Conservation (phyloP, 1,139 yeast genomes). For the Meyerozyma guilliermondii region DNA sequence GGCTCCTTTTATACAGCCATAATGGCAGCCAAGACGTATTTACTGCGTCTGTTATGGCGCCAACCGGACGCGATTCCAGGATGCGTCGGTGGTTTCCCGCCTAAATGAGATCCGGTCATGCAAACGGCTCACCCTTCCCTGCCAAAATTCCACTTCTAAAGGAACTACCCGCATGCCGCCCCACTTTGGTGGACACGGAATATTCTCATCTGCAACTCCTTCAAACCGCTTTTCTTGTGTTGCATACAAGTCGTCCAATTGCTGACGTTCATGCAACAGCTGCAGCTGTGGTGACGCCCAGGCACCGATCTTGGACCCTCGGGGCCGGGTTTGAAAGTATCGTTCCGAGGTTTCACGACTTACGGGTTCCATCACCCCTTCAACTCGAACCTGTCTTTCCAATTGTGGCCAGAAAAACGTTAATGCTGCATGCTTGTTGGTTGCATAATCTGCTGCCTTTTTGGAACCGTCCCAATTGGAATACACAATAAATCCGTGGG, state of each 20-base stretch:
- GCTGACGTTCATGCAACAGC: slow-evolving; percentile 51
- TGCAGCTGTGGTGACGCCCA: slow-evolving; percentile 93
- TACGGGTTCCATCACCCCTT: slow-evolving; percentile 76
- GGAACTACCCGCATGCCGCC: slow-evolving; percentile 92
- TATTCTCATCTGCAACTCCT: slow-evolving; percentile 48
- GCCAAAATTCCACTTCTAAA: slow-evolving; percentile 93
- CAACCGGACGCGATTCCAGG: slow-evolving; percentile 64
- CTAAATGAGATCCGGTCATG: slow-evolving; percentile 85
- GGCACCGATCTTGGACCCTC: slow-evolving; percentile 92
- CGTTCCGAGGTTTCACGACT: slow-evolving; percentile 67
- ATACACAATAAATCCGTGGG: slow-evolving; percentile 79
- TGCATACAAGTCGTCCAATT: slow-evolving; percentile 51
- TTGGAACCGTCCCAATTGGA: slow-evolving; percentile 89
- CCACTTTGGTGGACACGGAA: slow-evolving; percentile 94
- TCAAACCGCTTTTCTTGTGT: slow-evolving; percentile 54
- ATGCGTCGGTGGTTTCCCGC: slow-evolving; percentile 43
- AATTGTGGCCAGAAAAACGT: slow-evolving; percentile 91
- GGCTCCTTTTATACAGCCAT: no score
- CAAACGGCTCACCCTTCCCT: slow-evolving; percentile 83
- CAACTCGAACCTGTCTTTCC: slow-evolving; percentile 91
- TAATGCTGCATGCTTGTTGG: slow-evolving; percentile 76
- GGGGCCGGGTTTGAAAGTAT: slow-evolving; percentile 82
- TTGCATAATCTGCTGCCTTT: slow-evolving; percentile 63
- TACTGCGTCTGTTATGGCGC: slow-evolving; percentile 77
- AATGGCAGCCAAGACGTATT: no score